Base-by-base conservation (phyloP, 768 basidiomycete genomes). In the Trametes villosa region DNA sequence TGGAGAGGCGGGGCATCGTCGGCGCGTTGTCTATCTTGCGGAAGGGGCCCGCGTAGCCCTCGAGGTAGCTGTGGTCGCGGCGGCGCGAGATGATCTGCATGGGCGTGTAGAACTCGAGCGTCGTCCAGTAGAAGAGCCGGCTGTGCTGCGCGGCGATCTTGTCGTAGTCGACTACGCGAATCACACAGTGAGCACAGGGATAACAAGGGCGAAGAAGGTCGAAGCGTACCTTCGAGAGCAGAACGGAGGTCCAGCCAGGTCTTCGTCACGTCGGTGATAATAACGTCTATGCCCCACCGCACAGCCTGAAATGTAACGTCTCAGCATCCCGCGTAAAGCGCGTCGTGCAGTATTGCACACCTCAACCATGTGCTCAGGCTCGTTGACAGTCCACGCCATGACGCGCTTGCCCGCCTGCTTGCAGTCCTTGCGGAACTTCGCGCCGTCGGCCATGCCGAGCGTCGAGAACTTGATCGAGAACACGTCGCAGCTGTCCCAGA, bases 331-430 rank as follows among this genome's bases (percentile, higher is more conserved):
- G 12, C n/a, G 8, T 48, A 15, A 29, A 11, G 7, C 27, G 17
- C 2, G 36, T 40, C 31, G 17, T 20, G 7, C 33, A 27, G 17
- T 27, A 49, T 26, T 17, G 72, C 84, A 42, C 30, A 87, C 91
- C 85, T 94, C 92, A 83, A 92, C 90, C 92, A 94, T 94, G 69
- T 94, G 87, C 54, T 85, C 86, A 11, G 86, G 86, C 46, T 88
- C 82, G 70, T 99, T 99, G 27, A 98, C 96, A 0, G 97, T 99
- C 97, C 96, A 98, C 3, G 94, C 93, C 84, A 96, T 89, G 57
- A 98, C 67, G 65, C 82, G 81, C 82, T 97, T 97, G 20, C 89
- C 89, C 1, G 86, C 86, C 17, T 71, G 78, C 71, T 87, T 86
- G 77, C 93, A 95, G 65, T 95, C 90, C 46, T 79, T 75, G 56